phyloP scores from a whole-genome alignment of 805 yeast genomes.

The Pichia rugopelliculosa region DNA sequence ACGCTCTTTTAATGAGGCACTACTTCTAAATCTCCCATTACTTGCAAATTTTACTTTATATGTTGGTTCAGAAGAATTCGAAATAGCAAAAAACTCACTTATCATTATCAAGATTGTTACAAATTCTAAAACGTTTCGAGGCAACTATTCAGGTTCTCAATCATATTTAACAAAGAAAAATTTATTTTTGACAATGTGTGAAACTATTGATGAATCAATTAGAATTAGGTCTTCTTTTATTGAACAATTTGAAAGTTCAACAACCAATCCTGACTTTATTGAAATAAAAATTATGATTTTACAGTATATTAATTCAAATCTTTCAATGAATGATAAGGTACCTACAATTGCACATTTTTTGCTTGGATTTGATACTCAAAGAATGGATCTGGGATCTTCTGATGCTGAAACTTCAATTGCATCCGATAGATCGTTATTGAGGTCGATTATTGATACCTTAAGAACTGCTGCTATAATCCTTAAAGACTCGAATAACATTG shows the following conservation, averaged over 20 bases:
- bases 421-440: constrained; percentile 50
- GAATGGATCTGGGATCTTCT: constrained; percentile 38
- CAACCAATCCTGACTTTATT: constrained; percentile 33
- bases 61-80: constrained; percentile 48
- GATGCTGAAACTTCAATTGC: constrained; percentile 42
- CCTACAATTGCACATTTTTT: constrained; percentile 65
- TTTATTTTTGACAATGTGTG: constrained; percentile 61
- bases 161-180: constrained; percentile 34
- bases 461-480: constrained; percentile 39
- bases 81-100: constrained; percentile 48
- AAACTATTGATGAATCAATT: constrained; percentile 70
- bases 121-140: constrained; percentile 34
- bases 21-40: constrained; percentile 61
- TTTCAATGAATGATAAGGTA: constrained; percentile 27
- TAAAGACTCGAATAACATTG: constrained; percentile 32
- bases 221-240: constrained; percentile 69
- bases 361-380: constrained; percentile 57
- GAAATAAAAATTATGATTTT: constrained; percentile 51
- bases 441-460: constrained; percentile 44
- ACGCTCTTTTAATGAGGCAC: constrained; percentile 60
- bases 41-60: constrained; percentile 71
- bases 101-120: constrained; percentile 46
- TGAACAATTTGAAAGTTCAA: constrained; percentile 49
- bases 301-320: constrained; percentile 45
- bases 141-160: constrained; percentile 8